Evolutionary conservation across 345 rosid genomes (phyloP).

Genomic region (Dipteronia sinensis): DNA sequence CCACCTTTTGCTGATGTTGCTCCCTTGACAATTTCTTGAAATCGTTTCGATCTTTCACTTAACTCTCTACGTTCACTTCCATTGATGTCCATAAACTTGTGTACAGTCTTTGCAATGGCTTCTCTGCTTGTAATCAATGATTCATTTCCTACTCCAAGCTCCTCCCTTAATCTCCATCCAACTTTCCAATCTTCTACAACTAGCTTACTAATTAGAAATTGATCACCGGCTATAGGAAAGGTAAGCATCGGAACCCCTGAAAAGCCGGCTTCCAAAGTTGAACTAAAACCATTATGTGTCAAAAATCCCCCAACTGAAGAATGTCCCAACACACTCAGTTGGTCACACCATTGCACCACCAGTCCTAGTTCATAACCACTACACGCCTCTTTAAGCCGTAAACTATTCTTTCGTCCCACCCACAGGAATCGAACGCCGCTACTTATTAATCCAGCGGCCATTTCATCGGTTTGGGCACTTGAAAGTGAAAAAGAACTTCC

Average conservation of each 20-base stretch:
- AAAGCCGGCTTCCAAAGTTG: constrained; percentile 30
- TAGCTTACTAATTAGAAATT: constrained; percentile 30
- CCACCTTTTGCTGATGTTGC: constrained; percentile 31
- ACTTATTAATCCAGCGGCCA: no score
- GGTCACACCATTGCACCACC: no score
- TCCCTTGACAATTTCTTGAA: constrained; percentile 12
- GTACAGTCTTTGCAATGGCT: constrained; percentile 22
- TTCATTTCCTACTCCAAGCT: not conserved
- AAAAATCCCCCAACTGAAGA: no score
- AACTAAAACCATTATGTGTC: no score
- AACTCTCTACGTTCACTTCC: constrained; percentile 22
- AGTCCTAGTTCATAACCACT: no score
- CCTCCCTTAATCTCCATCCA: constrained; percentile 33
- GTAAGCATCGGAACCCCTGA: constrained; percentile 42
- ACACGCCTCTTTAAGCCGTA: no score
- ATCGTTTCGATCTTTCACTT: constrained; percentile 22
- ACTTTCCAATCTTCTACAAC: constrained; percentile 40
- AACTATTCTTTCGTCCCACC: no score
- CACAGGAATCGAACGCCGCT: no score
- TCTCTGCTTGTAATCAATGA: constrained; percentile 24
- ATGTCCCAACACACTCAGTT: no score
- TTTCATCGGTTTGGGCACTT: no score
- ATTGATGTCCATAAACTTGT: constrained; percentile 26
- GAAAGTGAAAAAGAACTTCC: no score
- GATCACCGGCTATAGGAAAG: constrained; percentile 36